phyloP scores from a whole-genome alignment of 495 filamentous ascomycete species.

The Tetracladium setigerum region DNA sequence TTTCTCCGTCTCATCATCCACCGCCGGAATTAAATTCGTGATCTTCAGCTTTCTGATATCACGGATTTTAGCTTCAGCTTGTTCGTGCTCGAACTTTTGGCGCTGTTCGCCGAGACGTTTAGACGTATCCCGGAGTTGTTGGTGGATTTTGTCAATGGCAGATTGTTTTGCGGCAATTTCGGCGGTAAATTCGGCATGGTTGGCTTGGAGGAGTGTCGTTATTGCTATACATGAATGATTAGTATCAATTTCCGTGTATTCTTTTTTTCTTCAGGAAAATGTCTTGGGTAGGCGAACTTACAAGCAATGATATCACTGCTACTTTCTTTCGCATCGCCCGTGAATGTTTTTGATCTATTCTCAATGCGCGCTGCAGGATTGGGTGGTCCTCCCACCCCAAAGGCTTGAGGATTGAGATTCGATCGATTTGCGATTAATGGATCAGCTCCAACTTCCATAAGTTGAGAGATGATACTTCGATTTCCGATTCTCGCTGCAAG shows the following conservation, averaged over 20 bases:
- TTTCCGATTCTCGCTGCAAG: slow-evolving; percentile 88
- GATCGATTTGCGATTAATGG: slow-evolving; percentile 81
- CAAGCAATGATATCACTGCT: slow-evolving; percentile 65
- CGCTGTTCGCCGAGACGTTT: slow-evolving; percentile 68
- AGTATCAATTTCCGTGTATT: no score
- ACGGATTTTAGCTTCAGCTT: slow-evolving; percentile 48
- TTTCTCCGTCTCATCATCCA: slow-evolving; percentile 36
- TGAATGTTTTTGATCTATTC: slow-evolving; percentile 28
- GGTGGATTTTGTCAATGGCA: slow-evolving; percentile 67
- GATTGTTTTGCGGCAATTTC: slow-evolving; percentile 75
- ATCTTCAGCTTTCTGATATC: slow-evolving; percentile 53
- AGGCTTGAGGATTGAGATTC: slow-evolving; percentile 79
- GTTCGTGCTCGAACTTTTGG: slow-evolving; percentile 57
- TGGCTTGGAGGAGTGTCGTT: slow-evolving; percentile 62
- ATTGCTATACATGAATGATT: slow-evolving; percentile 51
- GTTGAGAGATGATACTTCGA: slow-evolving; percentile 81
- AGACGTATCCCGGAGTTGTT: slow-evolving; percentile 70
- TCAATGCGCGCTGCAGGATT: slow-evolving; percentile 34
- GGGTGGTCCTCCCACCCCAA: slow-evolving; percentile 66
- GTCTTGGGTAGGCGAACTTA: slow-evolving; percentile 33
- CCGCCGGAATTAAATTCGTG: slow-evolving; percentile 49
- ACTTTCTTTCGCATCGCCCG: slow-evolving; percentile 45
- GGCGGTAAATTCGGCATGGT: slow-evolving; percentile 65
- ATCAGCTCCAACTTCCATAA: slow-evolving; percentile 89
- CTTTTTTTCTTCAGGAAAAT: slow-evolving; percentile 22